Base-by-base conservation (phyloP, 805 yeast species). In the Blastobotrys chiropterorum region DNA sequence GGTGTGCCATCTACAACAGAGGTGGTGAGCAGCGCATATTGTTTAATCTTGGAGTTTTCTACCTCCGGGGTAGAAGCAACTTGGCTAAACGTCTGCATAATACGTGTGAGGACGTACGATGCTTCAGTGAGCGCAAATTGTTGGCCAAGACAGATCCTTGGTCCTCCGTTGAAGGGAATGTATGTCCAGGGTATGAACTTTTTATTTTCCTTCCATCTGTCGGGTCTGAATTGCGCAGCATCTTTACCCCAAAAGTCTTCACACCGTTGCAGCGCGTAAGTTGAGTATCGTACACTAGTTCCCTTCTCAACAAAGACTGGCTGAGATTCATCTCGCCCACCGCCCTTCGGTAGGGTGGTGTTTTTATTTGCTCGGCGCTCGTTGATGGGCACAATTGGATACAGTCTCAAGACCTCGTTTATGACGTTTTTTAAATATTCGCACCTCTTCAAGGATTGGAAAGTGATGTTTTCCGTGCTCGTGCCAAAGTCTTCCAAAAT, bases 121-220 rank as follows among this genome's bases (percentile, higher is more conserved):
- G 78, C 76, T 63, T 77, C 81, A 16, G 80, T 76, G 20, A 77
- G 70, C 3, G 81, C 82, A 63, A 76, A 76, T 62, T 77, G 81
- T 66, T 77, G 81, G 42, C 81, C 82, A 50, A 77, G 66, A 60
- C 81, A 77, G 53, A 77, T 76, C 54, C 82, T 65, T 19, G 81
- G 81, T 4, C 82, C 82, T 44, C 81, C 82, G 57, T 76, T 76
- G 65, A 77, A 77, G 21, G 81, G 80, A 31, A 76, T 62, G 61
- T 73, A 77, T 26, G 73, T 75, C 80, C 80, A 77, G 7, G 75
- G 38, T 64, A 30, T 67, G 63, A 39, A 26, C 60, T 55, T 56
- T 68, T 70, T 38, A 11, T 26, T 26, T 11, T 26, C 34, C 39
- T 57, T 56, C 80, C 80, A 76, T 48, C 80, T 68, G 55, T 73